phyloP scores from a whole-genome alignment of 305 asterid genomes.

The Fraxinus latifolia region DNA sequence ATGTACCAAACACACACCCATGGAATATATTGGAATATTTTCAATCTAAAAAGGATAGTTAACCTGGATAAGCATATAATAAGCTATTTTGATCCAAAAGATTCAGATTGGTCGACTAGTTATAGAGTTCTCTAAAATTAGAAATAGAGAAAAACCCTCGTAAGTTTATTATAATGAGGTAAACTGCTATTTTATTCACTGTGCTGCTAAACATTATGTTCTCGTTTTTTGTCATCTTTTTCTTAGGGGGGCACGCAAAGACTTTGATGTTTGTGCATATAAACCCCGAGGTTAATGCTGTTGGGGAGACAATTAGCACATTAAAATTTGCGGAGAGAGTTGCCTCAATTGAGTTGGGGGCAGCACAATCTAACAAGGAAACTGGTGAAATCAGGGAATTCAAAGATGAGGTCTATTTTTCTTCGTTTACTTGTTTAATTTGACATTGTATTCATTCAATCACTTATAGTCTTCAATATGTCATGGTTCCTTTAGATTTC shows the following conservation, averaged over 20 bases:
- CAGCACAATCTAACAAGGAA: slow-evolving; percentile 80
- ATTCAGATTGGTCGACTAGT: neutral
- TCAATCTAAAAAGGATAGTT: neutral
- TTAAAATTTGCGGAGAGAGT: slow-evolving; percentile 88
- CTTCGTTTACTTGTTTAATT: slow-evolving; percentile 17
- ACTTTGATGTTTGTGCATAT: slow-evolving; percentile 89
- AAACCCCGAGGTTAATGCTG: slow-evolving; percentile 69
- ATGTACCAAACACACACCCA: neutral
- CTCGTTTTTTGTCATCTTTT: slow-evolving; percentile 13
- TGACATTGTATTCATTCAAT: slow-evolving; percentile 19
- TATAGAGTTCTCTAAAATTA: neutral
- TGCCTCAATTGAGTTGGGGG: slow-evolving; percentile 77
- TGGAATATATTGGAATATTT: neutral
- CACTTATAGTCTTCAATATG: slow-evolving; percentile 17
- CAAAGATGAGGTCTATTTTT: slow-evolving; percentile 69
- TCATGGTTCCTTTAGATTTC: slow-evolving; percentile 54
- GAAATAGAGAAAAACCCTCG: neutral
- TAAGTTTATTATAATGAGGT: neutral
- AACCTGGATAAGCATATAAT: neutral
- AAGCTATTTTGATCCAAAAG: neutral
- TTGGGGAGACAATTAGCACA: slow-evolving; percentile 87
- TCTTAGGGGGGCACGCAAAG: slow-evolving; percentile 84
- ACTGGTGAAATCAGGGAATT: slow-evolving; percentile 64
- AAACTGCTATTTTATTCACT: neutral
- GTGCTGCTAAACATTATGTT: neutral